Conservation (phyloP, 371 early-diverging fungal genomes). For the Dichotomocladium elegans region DNA sequence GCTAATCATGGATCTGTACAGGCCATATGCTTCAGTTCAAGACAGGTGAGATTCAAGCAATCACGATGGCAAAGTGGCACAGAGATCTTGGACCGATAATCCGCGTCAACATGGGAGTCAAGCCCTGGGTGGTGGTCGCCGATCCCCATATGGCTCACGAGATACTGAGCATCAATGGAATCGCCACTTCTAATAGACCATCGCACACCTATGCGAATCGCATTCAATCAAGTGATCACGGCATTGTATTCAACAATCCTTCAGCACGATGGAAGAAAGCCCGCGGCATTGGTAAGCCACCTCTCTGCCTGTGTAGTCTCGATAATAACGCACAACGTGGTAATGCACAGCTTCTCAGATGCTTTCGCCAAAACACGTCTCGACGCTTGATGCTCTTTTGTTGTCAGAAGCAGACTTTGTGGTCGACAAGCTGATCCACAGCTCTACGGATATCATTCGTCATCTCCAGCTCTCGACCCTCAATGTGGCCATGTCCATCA, state of each 20-base stretch:
- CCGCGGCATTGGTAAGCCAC: slow-evolving; percentile 2
- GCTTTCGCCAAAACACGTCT: slow-evolving; percentile 7
- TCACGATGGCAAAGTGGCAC: too few species aligned
- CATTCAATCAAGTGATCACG: slow-evolving; percentile 8
- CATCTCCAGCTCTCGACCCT: not conserved
- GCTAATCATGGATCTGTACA: too few species aligned
- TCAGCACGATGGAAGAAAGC: slow-evolving; percentile 7
- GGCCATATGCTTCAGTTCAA: too few species aligned
- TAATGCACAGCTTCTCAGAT: too few species aligned
- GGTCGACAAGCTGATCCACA: not conserved
- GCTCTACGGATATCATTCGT: not conserved
- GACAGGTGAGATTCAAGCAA: not conserved
- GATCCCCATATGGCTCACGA: slow-evolving; percentile 20
- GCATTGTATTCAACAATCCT: slow-evolving; percentile 8
- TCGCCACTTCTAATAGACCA: slow-evolving; percentile 9
- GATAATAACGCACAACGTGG: too few species aligned
- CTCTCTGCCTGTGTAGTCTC: not conserved
- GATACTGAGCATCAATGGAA: slow-evolving; percentile 8
- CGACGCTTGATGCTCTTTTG: not conserved
- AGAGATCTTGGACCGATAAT: not conserved
- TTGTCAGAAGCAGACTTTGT: not conserved
- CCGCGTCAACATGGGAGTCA: slow-evolving; percentile 13
- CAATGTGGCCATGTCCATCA: slow-evolving; percentile 1
- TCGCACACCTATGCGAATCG: slow-evolving; percentile 6
- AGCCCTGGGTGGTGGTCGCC: slow-evolving; percentile 12